Base-by-base conservation (phyloP, 1,139 yeast genomes). In the Yamadazyma dendronema region DNA sequence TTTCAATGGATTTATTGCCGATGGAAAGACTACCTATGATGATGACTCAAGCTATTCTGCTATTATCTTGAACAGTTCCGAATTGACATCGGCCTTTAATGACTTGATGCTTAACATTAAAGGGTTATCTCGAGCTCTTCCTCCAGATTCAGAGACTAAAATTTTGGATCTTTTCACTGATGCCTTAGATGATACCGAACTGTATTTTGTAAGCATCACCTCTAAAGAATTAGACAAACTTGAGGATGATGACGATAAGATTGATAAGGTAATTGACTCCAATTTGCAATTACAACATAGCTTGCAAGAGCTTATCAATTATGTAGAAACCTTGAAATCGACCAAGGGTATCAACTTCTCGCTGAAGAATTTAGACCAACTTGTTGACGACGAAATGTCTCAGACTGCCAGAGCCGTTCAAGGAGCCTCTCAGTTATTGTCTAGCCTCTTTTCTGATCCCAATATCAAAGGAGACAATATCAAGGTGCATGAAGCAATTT, bases 1-100 rank as follows among this genome's bases (percentile, higher is more conserved):
- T 11, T 88, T 88, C 64, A 87, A 85, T 55, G 77, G 81, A 35
- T 83, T 77, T 52, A 70, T 87, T 37, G 90, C 85, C 2, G 96
- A 86, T 55, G 95, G 90, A 10, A 79, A 79, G 36, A 72, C 74
- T 38, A 52, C 61, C 3, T 65, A 62, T 35, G 59, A 61, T 29
- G 87, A 83, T 40, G 87, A 84, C 44, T 63, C 82, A 4, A 74
- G 75, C 30, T 69, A 67, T 39, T 59, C 72, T 0, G 63, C 59
- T 27, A 77, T 88, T 23, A 83, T 89, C 46, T 74, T 77, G 48
- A 69, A 85, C 1, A 77, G 86, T 35, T 81, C 86, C 3, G 77
- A 77, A 31, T 80, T 88, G 41, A 74, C 95, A 2, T 67, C 80
- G 13, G 66, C 87, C 2, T 64, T 85, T 33, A 66, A 79, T 33